Evolutionary conservation across 176 grass and related monocot genomes (phyloP).

Genomic region (Triticum dicoccoides): DNA sequence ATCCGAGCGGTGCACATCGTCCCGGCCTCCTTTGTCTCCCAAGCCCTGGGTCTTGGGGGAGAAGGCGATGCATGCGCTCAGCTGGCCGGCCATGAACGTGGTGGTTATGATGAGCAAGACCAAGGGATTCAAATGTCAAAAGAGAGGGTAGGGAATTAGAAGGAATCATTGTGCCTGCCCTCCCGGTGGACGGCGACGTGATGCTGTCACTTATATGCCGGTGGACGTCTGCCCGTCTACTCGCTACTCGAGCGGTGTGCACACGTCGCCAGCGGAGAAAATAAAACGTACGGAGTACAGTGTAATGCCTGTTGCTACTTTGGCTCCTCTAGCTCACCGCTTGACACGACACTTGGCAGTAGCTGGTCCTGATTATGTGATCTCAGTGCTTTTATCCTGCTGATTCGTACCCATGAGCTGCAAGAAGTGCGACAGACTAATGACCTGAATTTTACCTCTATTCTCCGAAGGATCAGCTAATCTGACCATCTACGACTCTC

Average conservation of each 20-base stretch:
- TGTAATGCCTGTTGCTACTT: background rate
- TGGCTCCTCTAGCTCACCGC: no score
- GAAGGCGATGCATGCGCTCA: background rate
- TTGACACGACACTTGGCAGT: background rate
- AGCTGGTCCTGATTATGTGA: no score
- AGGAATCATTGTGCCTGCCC: slow-evolving; percentile 19
- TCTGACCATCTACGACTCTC: no score
- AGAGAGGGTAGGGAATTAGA: background rate
- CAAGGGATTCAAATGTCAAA: background rate
- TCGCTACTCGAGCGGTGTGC: background rate
- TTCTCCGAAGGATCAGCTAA: no score
- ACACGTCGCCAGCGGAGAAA: background rate
- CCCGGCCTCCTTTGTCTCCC: background rate
- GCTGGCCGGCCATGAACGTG: background rate
- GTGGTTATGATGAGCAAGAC: background rate
- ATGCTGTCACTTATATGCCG: background rate
- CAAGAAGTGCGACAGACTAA: no score
- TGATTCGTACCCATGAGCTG: no score
- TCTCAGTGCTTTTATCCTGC: no score
- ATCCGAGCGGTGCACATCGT: background rate
- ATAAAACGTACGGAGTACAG: background rate
- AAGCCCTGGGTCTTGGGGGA: background rate
- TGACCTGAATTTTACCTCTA: no score
- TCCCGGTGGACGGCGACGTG: slow-evolving; percentile 28
- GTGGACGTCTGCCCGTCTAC: background rate